phyloP scores from a whole-genome alignment of 1,139 yeast genomes.

The Oligophagozyma castellii region DNA sequence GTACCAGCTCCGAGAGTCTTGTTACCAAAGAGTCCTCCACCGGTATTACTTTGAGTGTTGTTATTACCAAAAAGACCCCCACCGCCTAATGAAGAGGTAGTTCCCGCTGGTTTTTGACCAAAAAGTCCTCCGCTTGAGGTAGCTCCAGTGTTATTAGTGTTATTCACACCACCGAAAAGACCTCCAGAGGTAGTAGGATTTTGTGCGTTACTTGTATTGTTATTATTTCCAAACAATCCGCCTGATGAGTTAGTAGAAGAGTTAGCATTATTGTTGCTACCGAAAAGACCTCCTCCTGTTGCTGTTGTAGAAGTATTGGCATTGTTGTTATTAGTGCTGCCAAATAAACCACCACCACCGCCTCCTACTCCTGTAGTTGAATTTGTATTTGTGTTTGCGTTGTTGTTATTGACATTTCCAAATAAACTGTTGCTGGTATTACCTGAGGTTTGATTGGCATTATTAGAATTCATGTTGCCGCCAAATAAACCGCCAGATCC shows the following conservation, averaged over 20 bases:
- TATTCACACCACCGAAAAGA: no score
- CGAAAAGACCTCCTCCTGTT: slow-evolving; percentile 12
- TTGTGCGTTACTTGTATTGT: slow-evolving; percentile 5
- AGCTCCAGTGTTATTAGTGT: slow-evolving; percentile 2
- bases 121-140: slow-evolving; percentile 20
- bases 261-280: slow-evolving; percentile 7
- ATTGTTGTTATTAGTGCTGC: slow-evolving; percentile 5
- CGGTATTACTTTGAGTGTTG: slow-evolving; percentile 3
- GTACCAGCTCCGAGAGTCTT: slow-evolving; percentile 16
- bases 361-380: slow-evolving; percentile 1
- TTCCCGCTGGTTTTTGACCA: slow-evolving; percentile 10
- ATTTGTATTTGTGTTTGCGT: slow-evolving; percentile 5
- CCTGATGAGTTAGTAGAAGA: slow-evolving; percentile 9
- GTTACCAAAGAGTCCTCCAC: slow-evolving; percentile 19
- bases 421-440: slow-evolving; percentile 1
- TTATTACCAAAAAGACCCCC: slow-evolving; percentile 5
- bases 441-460: slow-evolving; percentile 1
- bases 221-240: slow-evolving; percentile 24
- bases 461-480: no score
- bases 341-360: slow-evolving; percentile 12
- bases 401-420: slow-evolving; percentile 3
- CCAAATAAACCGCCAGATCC: slow-evolving; percentile 16
- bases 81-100: not conserved
- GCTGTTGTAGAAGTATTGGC: slow-evolving; percentile 6
- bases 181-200: slow-evolving; percentile 8